Evolutionary conservation across 2,329 filamentous ascomycete species (phyloP).

Genomic region (Ascochyta rabiei): DNA sequence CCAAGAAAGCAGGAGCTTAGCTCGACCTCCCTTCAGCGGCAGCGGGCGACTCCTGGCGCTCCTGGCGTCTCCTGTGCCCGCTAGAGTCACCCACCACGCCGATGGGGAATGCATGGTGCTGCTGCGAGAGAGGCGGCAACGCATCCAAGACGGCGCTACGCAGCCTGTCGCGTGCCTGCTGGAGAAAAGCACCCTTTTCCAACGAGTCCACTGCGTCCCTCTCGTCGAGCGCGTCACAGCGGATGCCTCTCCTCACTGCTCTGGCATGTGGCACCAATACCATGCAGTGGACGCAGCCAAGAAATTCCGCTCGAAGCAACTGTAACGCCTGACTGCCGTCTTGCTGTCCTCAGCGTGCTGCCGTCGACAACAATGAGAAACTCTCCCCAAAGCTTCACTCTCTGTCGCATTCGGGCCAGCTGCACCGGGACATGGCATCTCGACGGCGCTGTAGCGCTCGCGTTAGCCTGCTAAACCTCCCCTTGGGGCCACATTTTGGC

Average conservation of each 20-base stretch:
- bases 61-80: background rate
- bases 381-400: background rate
- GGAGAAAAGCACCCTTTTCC: background rate
- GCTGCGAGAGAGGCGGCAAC: background rate
- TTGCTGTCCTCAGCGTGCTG: background rate
- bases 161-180: slow-evolving; percentile 7
- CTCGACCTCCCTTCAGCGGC: slow-evolving; percentile 17
- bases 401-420: background rate
- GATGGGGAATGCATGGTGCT: slow-evolving; percentile 15
- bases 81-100: background rate
- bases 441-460: background rate
- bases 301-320: slow-evolving; percentile 12
- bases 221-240: background rate
- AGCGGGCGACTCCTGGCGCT: background rate
- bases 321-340: background rate
- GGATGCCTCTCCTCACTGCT: slow-evolving; percentile 9
- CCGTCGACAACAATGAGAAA: background rate
- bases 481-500: background rate
- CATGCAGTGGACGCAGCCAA: slow-evolving; percentile 15
- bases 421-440: slow-evolving; percentile 4
- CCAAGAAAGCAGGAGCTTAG: slow-evolving; percentile 16
- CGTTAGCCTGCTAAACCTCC: slow-evolving; percentile 2
- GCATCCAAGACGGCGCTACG: background rate
- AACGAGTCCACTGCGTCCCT: background rate
- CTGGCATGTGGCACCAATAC: slow-evolving; percentile 16